Percentiles rank a stretch among this genome's conserved stretches.
Conservation (phyloP, 208 protist species). For the Crithidia acanthocephali region DNA sequence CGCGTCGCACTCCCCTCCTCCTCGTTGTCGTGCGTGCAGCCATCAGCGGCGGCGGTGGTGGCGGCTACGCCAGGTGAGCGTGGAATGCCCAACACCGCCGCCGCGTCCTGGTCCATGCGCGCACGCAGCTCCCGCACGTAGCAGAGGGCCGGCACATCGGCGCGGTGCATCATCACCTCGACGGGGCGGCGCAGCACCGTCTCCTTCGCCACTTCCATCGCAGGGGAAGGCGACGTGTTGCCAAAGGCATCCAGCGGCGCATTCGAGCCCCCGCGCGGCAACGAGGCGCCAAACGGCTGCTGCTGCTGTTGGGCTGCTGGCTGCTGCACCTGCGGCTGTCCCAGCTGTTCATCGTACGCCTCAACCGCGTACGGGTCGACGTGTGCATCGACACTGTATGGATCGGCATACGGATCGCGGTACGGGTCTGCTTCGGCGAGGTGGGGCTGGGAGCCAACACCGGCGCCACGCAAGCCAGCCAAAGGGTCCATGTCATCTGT, state of each 20-base stretch:
- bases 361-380: conserved; percentile 27
- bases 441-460: not conserved
- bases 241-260: conserved; percentile 15
- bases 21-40: not conserved
- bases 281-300: not conserved
- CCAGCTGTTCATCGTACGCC: not conserved
- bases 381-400: conserved; percentile 25
- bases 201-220: conserved; percentile 21
- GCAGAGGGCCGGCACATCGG: conserved; percentile 62
- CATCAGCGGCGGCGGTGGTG: not conserved
- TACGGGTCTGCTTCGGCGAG: conserved; percentile 1
- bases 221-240: not conserved
- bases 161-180: conserved; percentile 40
- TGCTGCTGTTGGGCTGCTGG: not conserved
- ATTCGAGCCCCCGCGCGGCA: conserved; percentile 12
- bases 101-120: conserved; percentile 29
- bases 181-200: conserved; percentile 42
- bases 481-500: conserved; percentile 19
- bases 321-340: not conserved
- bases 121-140: conserved; percentile 65
- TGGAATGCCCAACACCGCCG: not conserved
- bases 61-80: not conserved
- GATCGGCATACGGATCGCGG: conserved; percentile 24
- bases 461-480: conserved; percentile 11
- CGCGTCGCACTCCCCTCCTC: not conserved